Base-by-base conservation (phyloP, 108 stramenopile genomes). In the Nannochloropsis oceanica region DNA sequence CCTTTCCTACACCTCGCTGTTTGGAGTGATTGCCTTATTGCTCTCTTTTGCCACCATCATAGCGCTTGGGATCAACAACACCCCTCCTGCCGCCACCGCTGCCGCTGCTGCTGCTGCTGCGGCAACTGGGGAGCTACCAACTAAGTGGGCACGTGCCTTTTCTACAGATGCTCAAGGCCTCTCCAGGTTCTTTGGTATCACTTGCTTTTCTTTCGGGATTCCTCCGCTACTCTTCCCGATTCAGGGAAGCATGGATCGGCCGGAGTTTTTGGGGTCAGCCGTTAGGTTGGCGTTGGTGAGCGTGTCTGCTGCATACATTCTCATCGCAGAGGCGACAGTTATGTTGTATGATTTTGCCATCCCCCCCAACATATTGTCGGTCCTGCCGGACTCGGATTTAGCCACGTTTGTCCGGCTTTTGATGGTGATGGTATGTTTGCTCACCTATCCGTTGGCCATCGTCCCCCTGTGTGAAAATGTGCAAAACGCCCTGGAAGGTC, bases 401-500 rank as follows among this genome's bases (percentile, higher is more conserved):
- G 3, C 20, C 3, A 42, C 81, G n/a, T 22, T 25, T 25, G 81
- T 42, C 20, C 80, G 85, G 81, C 44, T 87, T 8, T 79, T 83
- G 82, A 87, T 87, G 81, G 79, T 79, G 18, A 79, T 87, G 27
- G 87, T 85, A 26, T 86, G 85, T 13, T 81, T 88, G 27, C 84
- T 88, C 84, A 87, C 87, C 10, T 88, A 87, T 84, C 87, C 87
- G 22, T 43, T 88, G 84, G 86, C 86, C 42, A 88, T 88, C 85
- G 85, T 86, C 43, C 87, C 87, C n/a, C 85, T 87, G 20, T 27
- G 82, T 42, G 81, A 81, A 25, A 88, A 82, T 42, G 43, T 88
- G 26, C 34, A 84, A 43, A 27, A 86, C 81, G 86, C 86, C 81
- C 80, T 86, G 8, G 42, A 84, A 13, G 9, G 82, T 11, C 84